phyloP scores from a whole-genome alignment of 257 asterid genomes.

The Ilex aquifolium region DNA sequence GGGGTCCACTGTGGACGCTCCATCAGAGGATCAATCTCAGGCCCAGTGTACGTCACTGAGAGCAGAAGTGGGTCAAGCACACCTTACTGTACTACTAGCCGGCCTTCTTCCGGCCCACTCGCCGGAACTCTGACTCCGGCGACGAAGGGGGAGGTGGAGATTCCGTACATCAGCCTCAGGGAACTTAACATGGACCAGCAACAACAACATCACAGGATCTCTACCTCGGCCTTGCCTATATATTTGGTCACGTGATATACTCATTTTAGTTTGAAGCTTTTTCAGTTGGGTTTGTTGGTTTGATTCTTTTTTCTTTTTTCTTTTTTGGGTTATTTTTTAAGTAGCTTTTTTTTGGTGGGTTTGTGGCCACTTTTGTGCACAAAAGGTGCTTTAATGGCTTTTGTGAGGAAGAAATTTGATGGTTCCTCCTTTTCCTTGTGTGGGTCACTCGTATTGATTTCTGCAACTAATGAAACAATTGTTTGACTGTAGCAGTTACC shows the following conservation, averaged over 20 bases:
- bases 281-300: too few relatives aligned
- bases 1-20: slow-evolving; percentile 5
- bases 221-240: slow-evolving; percentile 56
- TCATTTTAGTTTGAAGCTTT: too few relatives aligned
- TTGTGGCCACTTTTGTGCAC: too few relatives aligned
- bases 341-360: too few relatives aligned
- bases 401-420: too few relatives aligned
- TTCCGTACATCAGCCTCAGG: slow-evolving; percentile 67
- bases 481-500: too few relatives aligned
- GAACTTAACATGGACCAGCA: slow-evolving; percentile 52
- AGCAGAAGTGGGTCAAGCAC: slow-evolving; percentile 61
- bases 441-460: too few relatives aligned
- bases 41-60: slow-evolving; percentile 67
- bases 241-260: slow-evolving; percentile 62
- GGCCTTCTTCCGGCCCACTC: slow-evolving; percentile 45
- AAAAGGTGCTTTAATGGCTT: too few relatives aligned
- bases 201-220: slow-evolving; percentile 17
- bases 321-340: too few relatives aligned
- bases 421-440: too few relatives aligned
- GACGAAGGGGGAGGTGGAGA: slow-evolving; percentile 35
- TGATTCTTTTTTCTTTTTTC: too few relatives aligned
- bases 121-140: slow-evolving; percentile 29
- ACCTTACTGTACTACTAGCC: slow-evolving; percentile 45
- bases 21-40: slow-evolving; percentile 45
- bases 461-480: too few relatives aligned